Percentiles rank a stretch among this genome's conserved stretches.
Evolutionary conservation across 2,329 filamentous ascomycete genomes (phyloP).

Genomic region (Paecilomyces fulvus): DNA sequence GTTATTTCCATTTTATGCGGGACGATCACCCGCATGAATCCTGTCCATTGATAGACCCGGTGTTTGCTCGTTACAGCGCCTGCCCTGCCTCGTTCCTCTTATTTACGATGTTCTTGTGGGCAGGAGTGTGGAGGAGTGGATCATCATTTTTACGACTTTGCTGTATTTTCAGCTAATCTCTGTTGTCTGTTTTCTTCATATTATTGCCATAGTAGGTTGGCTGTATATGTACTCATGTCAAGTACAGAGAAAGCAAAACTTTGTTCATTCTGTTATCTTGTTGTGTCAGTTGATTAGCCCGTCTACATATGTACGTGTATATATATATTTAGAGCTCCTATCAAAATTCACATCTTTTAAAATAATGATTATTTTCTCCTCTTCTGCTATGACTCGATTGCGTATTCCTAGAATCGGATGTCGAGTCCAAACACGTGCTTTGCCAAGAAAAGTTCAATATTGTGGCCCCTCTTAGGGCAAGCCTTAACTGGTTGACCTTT

Average conservation of each 20-base stretch:
- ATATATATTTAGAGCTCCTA: neutral
- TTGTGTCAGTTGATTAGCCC: neutral
- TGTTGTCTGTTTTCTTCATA: constrained; percentile 7
- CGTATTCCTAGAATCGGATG: neutral
- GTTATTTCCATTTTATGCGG: neutral
- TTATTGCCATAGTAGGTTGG: constrained; percentile 15
- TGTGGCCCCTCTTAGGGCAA: neutral
- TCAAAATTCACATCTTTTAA: neutral
- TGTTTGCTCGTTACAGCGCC: neutral
- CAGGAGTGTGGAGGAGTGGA: neutral
- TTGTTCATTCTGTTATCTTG: neutral
- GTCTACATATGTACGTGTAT: constrained; percentile 1
- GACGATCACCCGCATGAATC: neutral
- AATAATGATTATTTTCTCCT: neutral
- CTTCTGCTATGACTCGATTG: neutral
- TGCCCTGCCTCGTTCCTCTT: neutral
- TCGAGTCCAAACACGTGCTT: neutral
- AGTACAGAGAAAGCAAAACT: constrained; percentile 13
- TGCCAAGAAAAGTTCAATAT: no score
- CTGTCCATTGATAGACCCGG: neutral
- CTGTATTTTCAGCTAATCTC: constrained; percentile 7
- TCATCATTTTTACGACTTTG: neutral
- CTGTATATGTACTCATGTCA: constrained; percentile 18
- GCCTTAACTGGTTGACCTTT: neutral
- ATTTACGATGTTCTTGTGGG: neutral